Evolutionary conservation across 2,329 filamentous ascomycete species (phyloP).

Genomic region (Xylaria sp.): DNA sequence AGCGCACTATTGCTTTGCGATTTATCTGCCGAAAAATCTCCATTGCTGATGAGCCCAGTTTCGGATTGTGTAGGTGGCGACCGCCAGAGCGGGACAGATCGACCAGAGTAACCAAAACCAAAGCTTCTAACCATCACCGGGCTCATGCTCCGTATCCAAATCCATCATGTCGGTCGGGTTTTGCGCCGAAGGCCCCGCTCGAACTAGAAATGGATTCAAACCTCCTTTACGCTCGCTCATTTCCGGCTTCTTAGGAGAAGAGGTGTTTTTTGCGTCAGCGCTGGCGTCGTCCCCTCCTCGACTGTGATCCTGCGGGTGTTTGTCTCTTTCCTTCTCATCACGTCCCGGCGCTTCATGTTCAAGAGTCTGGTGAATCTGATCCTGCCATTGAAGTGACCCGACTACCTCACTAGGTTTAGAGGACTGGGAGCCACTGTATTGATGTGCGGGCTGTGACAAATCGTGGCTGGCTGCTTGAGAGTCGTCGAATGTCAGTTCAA

Average conservation of each 20-base stretch:
- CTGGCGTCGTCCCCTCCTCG: constrained; percentile 38
- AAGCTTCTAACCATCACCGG: constrained; percentile 18
- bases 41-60: neutral
- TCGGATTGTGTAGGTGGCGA: neutral
- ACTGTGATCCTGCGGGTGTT: constrained; percentile 27
- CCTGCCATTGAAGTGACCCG: constrained; percentile 34
- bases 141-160: constrained; percentile 48
- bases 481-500: constrained; percentile 44
- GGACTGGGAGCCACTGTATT: constrained; percentile 14
- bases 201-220: constrained; percentile 44
- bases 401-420: constrained; percentile 38
- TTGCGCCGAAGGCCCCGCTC: constrained; percentile 37
- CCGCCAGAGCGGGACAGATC: neutral
- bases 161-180: constrained; percentile 50
- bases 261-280: constrained; percentile 18
- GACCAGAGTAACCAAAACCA: constrained; percentile 7
- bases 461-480: constrained; percentile 19
- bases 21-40: constrained; percentile 2
- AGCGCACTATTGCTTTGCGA: constrained; percentile 1
- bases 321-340: constrained; percentile 35
- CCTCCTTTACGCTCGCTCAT: constrained; percentile 56
- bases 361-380: constrained; percentile 20
- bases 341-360: constrained; percentile 20
- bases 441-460: neutral
- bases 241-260: constrained; percentile 52